phyloP scores from a whole-genome alignment of 306 rosid species.

The Begonia fuchsioides region DNA sequence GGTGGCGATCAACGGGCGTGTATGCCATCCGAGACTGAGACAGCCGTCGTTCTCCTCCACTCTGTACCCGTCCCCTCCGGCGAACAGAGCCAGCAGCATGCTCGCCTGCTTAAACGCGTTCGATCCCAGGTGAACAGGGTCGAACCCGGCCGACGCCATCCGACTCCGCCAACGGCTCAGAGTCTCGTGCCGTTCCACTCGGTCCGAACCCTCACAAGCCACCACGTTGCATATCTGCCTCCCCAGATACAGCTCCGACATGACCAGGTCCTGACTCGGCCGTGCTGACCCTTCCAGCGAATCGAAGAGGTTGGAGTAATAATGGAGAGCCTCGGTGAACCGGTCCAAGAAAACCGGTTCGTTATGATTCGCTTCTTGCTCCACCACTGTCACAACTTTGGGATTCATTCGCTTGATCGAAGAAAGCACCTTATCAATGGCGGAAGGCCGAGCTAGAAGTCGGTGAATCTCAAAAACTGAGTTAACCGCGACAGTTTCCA shows the following conservation, averaged over 20 bases:
- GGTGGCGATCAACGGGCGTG: constrained; percentile 70
- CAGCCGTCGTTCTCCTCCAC: constrained; percentile 71
- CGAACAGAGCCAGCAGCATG: constrained; percentile 41
- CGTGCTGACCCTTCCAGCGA: constrained; percentile 54
- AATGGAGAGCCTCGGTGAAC: constrained; percentile 67
- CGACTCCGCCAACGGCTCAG: constrained; percentile 50
- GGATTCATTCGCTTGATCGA: constrained; percentile 46
- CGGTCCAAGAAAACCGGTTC: constrained; percentile 56
- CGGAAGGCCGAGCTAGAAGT: constrained; percentile 40
- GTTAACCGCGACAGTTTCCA: constrained; percentile 50
- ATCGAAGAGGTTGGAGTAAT: constrained; percentile 64
- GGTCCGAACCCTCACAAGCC: constrained; percentile 54
- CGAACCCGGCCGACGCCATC: constrained; percentile 47
- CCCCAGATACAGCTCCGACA: constrained; percentile 65
- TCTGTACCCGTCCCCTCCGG: constrained; percentile 57
- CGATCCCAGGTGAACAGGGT: constrained; percentile 62
- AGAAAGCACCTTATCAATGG: constrained; percentile 33
- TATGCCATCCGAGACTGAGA: constrained; percentile 84
- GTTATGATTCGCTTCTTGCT: constrained; percentile 71
- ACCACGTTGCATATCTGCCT: constrained; percentile 74
- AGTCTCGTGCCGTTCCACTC: constrained; percentile 76
- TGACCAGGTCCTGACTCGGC: constrained; percentile 32
- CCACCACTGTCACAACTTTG: constrained; percentile 47
- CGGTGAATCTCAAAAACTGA: constrained; percentile 68
- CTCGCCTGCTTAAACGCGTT: constrained; percentile 79